These are phyloP conservation scores for Chalaropsis ovoidea DNA, from an alignment of 2,329 filamentous ascomycete genomes.

Conservation along the genomic window DNA sequence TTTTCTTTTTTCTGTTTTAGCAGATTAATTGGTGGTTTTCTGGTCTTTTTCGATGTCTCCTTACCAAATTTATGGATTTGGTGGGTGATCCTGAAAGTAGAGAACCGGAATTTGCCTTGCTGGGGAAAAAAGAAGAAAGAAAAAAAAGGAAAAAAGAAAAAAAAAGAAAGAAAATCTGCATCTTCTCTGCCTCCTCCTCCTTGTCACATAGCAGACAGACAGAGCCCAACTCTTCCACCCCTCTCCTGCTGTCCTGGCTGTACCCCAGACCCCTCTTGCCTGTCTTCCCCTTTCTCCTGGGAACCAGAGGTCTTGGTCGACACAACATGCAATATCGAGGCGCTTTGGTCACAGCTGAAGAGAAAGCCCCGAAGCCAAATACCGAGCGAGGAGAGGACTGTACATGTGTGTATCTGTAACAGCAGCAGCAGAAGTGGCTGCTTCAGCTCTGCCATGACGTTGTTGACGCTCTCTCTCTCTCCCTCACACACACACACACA, in stretches of 20 bases:
- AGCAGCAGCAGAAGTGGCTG: not conserved
- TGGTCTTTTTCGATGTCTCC: not conserved
- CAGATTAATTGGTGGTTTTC: too few relatives aligned
- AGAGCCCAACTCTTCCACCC: too few relatives aligned
- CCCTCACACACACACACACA: not conserved
- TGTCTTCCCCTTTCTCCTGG: not conserved
- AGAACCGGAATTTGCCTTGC: not conserved
- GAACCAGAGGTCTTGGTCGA: not conserved
- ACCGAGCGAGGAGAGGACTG: not conserved
- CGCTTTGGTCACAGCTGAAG: slow-evolving; percentile 1
- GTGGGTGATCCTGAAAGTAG: not conserved
- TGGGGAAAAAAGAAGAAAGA: not conserved
- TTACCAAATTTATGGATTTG: slow-evolving; percentile 1
- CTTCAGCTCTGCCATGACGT: not conserved
- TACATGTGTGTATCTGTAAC: too few relatives aligned
- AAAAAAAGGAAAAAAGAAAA: too few relatives aligned
- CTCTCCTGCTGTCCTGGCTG: not conserved
- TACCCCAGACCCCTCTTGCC: not conserved
- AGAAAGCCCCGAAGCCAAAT: not conserved
- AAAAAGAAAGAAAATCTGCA: not conserved
- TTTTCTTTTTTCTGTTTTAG: not conserved
- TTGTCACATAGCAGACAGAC: not conserved
- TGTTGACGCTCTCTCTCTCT: not conserved
- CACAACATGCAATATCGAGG: not conserved
- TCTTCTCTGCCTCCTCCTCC: not conserved